A percentile compares a stretch with the other conserved stretches of the same genome.
Conservation (phyloP, 2,329 filamentous ascomycete species). For the Colletotrichum musicola region DNA sequence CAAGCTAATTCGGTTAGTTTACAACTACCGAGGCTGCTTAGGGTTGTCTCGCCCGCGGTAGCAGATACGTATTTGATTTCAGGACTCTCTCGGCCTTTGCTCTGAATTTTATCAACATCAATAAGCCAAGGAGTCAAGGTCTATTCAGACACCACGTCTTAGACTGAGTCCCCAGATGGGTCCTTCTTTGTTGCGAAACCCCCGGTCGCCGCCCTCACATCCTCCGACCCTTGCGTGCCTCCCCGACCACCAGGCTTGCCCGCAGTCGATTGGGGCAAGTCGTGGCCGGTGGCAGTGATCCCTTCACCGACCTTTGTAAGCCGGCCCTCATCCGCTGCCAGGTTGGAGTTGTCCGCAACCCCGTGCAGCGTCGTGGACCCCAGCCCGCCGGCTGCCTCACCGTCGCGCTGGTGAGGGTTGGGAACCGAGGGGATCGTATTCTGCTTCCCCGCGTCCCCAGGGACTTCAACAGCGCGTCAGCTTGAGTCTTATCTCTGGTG, state of each 20-base stretch:
- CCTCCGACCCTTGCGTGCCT: conserved; percentile 21
- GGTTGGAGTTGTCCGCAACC: conserved; percentile 13
- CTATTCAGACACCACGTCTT: too few relatives aligned
- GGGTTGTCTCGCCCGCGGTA: too few relatives aligned
- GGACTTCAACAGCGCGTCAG: neutral
- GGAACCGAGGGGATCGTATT: conserved; percentile 19
- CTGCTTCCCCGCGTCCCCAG: conserved; percentile 22
- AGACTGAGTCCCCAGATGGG: too few relatives aligned
- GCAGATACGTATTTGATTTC: too few relatives aligned
- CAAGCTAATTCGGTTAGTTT: too few relatives aligned
- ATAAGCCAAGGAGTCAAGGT: too few relatives aligned
- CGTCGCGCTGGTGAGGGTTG: conserved; percentile 9
- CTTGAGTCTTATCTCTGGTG: neutral
- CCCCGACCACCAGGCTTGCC: conserved; percentile 25
- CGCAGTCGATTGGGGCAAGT: conserved; percentile 14
- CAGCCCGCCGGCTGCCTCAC: neutral
- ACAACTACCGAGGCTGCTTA: too few relatives aligned
- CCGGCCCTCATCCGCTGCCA: conserved; percentile 8
- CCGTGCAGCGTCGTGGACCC: conserved; percentile 12
- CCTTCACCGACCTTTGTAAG: conserved; percentile 15
- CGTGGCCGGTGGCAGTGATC: conserved; percentile 11
- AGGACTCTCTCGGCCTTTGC: too few relatives aligned
- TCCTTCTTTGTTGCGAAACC: conserved; percentile 8
- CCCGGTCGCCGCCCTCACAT: neutral
- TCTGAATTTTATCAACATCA: too few relatives aligned